Evolutionary conservation across 2,329 filamentous ascomycete species (phyloP).

Genomic region (Exophiala calicioides): DNA sequence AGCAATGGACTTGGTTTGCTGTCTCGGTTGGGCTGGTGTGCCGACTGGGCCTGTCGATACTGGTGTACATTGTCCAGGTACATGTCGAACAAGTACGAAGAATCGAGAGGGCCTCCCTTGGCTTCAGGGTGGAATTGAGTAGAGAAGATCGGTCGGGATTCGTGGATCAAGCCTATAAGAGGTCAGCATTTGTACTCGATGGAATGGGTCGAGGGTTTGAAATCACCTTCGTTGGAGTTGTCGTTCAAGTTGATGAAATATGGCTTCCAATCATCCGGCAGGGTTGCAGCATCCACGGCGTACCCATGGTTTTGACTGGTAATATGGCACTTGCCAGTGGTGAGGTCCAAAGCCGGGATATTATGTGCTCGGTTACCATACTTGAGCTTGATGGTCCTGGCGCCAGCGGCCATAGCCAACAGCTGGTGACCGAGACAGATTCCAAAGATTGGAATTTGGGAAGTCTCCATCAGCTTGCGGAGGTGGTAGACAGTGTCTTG

Average conservation of each 20-base stretch:
- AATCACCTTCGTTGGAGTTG: slow-evolving; percentile 84
- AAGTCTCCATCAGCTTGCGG: slow-evolving; percentile 83
- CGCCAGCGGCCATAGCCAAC: slow-evolving; percentile 83
- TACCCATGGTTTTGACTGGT: slow-evolving; percentile 99
- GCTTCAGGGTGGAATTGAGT: slow-evolving; percentile 99
- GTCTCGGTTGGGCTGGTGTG: slow-evolving; percentile 71
- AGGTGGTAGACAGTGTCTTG: slow-evolving; percentile 93
- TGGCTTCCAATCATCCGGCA: slow-evolving; percentile 88
- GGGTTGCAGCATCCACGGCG: slow-evolving; percentile 80
- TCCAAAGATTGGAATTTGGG: slow-evolving; percentile 90
- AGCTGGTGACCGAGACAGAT: slow-evolving; percentile 98
- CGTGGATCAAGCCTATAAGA: slow-evolving; percentile 77
- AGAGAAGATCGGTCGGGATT: slow-evolving; percentile 92
- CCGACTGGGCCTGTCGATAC: slow-evolving; percentile 80
- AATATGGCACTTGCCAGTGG: slow-evolving; percentile 96
- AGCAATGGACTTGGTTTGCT: slow-evolving; percentile 85
- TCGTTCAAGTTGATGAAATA: slow-evolving; percentile 99
- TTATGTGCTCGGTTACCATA: slow-evolving; percentile 99
- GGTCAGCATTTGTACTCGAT: slow-evolving; percentile 12
- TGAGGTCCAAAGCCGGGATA: slow-evolving; percentile 91
- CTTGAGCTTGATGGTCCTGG: slow-evolving; percentile 93
- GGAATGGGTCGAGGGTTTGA: slow-evolving; percentile 1
- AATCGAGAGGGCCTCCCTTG: slow-evolving; percentile 95
- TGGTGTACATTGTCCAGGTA: slow-evolving; percentile 86
- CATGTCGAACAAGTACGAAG: slow-evolving; percentile 92